Percentiles rank a stretch among this genome's conserved stretches.
Evolutionary conservation across 495 filamentous ascomycete genomes (phyloP).

Genomic region (Tuber brumale): DNA sequence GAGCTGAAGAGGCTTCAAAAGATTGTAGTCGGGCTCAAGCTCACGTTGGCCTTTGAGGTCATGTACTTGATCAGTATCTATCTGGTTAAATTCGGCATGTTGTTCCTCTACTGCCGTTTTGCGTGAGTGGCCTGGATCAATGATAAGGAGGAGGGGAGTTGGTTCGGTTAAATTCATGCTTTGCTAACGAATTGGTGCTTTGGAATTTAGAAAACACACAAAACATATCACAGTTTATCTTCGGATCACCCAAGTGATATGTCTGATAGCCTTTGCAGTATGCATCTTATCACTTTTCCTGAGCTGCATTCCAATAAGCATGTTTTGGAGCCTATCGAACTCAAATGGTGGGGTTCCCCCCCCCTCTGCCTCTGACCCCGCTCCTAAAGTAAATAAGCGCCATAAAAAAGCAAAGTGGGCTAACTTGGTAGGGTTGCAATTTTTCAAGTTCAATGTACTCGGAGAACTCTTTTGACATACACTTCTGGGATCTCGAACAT

Average conservation of each 20-base stretch:
- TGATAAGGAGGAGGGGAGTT: neutral
- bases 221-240: conserved; percentile 37
- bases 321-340: conserved; percentile 30
- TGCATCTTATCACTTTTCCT: conserved; percentile 39
- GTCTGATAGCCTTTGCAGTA: conserved; percentile 26
- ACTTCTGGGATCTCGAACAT: conserved; percentile 40
- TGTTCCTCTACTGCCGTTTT: conserved; percentile 40
- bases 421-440: conserved; percentile 1
- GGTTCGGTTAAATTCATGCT: neutral
- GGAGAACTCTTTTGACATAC: conserved; percentile 33
- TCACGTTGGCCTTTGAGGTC: conserved; percentile 37
- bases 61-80: conserved; percentile 39
- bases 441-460: conserved; percentile 26
- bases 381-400: neutral
- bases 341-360: conserved; percentile 21
- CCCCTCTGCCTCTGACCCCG: neutral
- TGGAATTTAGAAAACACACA: conserved; percentile 31
- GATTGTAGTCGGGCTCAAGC: conserved; percentile 34
- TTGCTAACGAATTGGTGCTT: neutral
- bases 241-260: conserved; percentile 35
- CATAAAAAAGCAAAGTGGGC: neutral
- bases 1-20: conserved; percentile 25
- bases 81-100: conserved; percentile 40
- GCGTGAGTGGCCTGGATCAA: conserved; percentile 25
- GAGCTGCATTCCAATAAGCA: conserved; percentile 33